Conservation (phyloP, 495 filamentous ascomycete genomes). For the Hyaloscypha variabilis region DNA sequence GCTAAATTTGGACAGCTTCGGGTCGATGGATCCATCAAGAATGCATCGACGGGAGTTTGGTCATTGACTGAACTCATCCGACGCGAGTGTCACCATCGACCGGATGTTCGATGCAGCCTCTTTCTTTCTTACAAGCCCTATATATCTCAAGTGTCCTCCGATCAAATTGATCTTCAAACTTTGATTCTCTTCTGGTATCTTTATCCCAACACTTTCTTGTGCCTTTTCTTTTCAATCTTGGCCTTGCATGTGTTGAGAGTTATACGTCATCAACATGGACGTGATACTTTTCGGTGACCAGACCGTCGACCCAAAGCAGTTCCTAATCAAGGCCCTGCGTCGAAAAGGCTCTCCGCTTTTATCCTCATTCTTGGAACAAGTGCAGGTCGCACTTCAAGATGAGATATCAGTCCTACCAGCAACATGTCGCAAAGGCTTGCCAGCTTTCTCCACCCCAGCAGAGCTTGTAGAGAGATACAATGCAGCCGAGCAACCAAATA, state of each 20-base stretch:
- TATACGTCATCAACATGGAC: constrained; percentile 10
- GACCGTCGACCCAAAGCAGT: constrained; percentile 70
- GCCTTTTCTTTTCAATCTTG: neutral
- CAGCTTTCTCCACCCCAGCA: constrained; percentile 68
- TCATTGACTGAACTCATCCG: neutral
- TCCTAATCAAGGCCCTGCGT: constrained; percentile 59
- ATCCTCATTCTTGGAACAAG: constrained; percentile 65
- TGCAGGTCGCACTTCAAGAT: constrained; percentile 60
- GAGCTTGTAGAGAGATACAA: constrained; percentile 74
- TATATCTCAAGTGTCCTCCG: constrained; percentile 6
- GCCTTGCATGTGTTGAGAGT: constrained; percentile 3
- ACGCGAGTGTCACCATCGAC: constrained; percentile 1
- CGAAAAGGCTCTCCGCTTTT: constrained; percentile 64
- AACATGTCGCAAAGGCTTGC: constrained; percentile 61
- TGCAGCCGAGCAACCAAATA: constrained; percentile 56
- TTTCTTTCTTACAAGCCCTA: neutral
- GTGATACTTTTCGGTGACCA: constrained; percentile 73
- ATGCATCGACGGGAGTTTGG: neutral
- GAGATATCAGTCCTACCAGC: constrained; percentile 63
- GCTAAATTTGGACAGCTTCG: constrained; percentile 6
- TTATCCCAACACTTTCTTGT: neutral
- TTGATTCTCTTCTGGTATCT: neutral
- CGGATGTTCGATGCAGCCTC: neutral
- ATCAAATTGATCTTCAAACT: constrained; percentile 5
- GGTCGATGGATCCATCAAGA: neutral